phyloP scores from a whole-genome alignment of 129 eudicot genomes.

The Lactuca saligna region DNA sequence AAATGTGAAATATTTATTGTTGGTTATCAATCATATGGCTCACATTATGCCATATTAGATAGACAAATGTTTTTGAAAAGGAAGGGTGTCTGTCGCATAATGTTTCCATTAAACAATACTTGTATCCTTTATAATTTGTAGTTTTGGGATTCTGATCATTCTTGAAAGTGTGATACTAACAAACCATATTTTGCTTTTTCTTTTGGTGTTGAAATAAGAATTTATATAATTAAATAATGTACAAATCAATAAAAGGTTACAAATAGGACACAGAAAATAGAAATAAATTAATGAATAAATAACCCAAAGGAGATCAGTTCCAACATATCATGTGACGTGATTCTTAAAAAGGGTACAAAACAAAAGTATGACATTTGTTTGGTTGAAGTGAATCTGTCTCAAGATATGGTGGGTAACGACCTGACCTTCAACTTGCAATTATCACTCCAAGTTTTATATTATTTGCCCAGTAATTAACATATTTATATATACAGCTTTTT shows the following conservation, averaged over 20 bases:
- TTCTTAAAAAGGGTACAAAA: not conserved
- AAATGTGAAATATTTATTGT: not conserved
- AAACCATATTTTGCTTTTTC: too few species aligned
- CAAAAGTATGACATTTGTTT: constrained; percentile 13
- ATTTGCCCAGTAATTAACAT: too few species aligned
- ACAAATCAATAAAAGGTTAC: not conserved
- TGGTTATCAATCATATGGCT: not conserved
- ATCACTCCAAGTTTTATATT: constrained; percentile 1
- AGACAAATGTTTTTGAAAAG: not conserved
- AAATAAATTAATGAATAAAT: not conserved
- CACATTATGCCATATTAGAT: not conserved
- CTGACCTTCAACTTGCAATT: constrained; percentile 5
- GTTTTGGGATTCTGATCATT: not conserved
- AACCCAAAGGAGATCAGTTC: not conserved
- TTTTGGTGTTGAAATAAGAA: not conserved
- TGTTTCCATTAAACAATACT: not conserved
- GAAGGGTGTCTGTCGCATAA: not conserved
- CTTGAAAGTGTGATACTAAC: not conserved
- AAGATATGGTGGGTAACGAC: constrained; percentile 21
- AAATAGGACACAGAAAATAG: too few species aligned
- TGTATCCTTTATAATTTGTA: not conserved
- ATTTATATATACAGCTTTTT: too few species aligned
- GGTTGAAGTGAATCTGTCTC: constrained; percentile 20
- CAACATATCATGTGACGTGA: not conserved
- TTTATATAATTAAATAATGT: too few species aligned